Conservation (phyloP, 176 grass and related monocot species). For the Aegilops tauschii region DNA sequence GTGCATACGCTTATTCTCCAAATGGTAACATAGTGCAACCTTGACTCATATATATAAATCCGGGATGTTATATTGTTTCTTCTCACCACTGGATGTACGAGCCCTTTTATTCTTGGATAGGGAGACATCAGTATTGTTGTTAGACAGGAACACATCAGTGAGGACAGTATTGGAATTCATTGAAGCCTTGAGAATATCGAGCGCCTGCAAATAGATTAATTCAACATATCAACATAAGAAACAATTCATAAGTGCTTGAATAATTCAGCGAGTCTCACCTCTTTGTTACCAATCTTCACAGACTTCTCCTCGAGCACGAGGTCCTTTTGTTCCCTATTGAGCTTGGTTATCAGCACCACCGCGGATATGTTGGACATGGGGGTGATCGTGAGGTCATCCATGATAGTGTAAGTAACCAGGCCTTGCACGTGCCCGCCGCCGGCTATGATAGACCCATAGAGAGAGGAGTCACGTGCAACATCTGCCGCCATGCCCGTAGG, state of each 20-base stretch:
- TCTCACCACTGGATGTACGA: not conserved
- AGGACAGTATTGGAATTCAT: slow-evolving; percentile 27
- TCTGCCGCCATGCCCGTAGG: no score
- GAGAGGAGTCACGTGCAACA: not conserved
- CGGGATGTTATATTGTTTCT: not conserved
- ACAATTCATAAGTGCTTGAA: not conserved
- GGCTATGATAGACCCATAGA: not conserved
- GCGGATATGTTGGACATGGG: slow-evolving; percentile 33
- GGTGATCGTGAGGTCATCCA: slow-evolving; percentile 42
- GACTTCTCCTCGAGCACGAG: slow-evolving; percentile 37
- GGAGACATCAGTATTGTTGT: not conserved
- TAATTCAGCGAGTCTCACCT: not conserved
- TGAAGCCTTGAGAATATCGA: slow-evolving; percentile 1
- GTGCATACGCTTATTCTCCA: no score
- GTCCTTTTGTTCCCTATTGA: not conserved
- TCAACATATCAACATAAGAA: not conserved
- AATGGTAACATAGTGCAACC: no score
- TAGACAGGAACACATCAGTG: not conserved
- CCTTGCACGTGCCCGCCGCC: slow-evolving; percentile 28
- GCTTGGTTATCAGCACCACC: slow-evolving; percentile 10
- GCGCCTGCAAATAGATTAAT: not conserved
- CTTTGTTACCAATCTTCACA: slow-evolving; percentile 32
- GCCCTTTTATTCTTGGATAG: not conserved
- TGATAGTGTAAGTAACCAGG: slow-evolving; percentile 5
- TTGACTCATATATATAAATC: not conserved